phyloP scores from a whole-genome alignment of 495 filamentous ascomycete species.

The Neurospora sp. region DNA sequence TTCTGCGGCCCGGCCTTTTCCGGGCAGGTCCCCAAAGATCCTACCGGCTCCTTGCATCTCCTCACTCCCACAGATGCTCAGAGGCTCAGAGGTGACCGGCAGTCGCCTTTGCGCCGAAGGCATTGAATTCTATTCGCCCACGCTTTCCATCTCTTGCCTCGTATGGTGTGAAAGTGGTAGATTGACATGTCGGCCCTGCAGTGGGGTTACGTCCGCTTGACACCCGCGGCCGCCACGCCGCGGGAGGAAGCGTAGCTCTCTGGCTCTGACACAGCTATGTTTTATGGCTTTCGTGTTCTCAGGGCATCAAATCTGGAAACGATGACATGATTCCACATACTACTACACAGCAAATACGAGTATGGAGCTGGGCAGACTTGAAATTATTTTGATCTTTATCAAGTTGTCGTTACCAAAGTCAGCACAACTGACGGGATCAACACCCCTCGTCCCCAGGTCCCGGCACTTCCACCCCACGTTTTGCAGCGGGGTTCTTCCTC shows the following conservation, averaged over 20 bases:
- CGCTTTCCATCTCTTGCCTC: background rate
- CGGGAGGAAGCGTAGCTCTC: background rate
- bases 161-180: background rate
- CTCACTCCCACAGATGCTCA: background rate
- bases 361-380: background rate
- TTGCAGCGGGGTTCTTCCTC: background rate
- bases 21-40: background rate
- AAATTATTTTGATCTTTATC: background rate
- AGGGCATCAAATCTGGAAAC: background rate
- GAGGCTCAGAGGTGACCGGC: background rate
- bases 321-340: background rate
- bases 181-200: background rate
- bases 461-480: background rate
- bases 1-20: background rate
- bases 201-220: background rate
- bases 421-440: background rate
- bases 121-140: background rate
- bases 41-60: background rate
- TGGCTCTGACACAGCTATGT: background rate
- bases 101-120: background rate
- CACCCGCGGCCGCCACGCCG: background rate
- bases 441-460: background rate
- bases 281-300: background rate
- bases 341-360: background rate
- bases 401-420: background rate